Evolutionary conservation across 305 asterid species (phyloP).

Genomic region (Petunia hybrid): DNA sequence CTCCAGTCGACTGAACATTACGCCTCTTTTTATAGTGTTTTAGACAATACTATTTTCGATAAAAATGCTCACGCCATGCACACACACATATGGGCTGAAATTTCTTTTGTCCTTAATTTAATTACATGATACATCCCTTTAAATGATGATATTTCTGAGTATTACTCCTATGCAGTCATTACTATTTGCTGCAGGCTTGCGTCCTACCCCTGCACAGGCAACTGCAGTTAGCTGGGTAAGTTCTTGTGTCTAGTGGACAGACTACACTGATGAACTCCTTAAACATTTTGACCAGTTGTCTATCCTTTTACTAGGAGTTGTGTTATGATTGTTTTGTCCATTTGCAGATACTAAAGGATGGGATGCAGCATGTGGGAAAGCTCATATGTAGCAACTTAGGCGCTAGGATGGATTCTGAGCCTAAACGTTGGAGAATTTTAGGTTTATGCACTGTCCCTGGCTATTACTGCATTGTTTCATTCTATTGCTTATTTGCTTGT

Average conservation of each 20-base stretch:
- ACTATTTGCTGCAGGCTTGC: slow-evolving; percentile 97
- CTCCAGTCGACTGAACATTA: slow-evolving; percentile 23
- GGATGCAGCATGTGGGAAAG: slow-evolving; percentile 97
- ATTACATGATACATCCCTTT: slow-evolving; percentile 32
- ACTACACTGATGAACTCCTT: slow-evolving; percentile 18
- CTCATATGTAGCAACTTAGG: slow-evolving; percentile 96
- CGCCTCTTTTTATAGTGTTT: background rate
- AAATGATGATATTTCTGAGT: slow-evolving; percentile 39
- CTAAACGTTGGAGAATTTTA: slow-evolving; percentile 90
- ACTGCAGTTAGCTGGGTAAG: slow-evolving; percentile 98
- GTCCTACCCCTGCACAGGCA: slow-evolving; percentile 99
- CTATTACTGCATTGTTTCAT: background rate
- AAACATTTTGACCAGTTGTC: slow-evolving; percentile 8
- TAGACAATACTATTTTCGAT: background rate
- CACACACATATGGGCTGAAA: background rate
- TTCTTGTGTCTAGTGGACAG: slow-evolving; percentile 28
- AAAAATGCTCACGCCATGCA: background rate
- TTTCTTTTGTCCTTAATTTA: slow-evolving; percentile 28
- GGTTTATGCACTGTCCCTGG: slow-evolving; percentile 53
- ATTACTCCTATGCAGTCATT: slow-evolving; percentile 86
- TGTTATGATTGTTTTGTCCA: slow-evolving; percentile 35
- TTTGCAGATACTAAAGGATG: slow-evolving; percentile 87
- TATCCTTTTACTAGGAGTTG: slow-evolving; percentile 17
- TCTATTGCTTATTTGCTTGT: slow-evolving; percentile 29
- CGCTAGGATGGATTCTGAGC: slow-evolving; percentile 99